phyloP scores from a whole-genome alignment of 352 stramenopile species.

The Plasmopara viticola region DNA sequence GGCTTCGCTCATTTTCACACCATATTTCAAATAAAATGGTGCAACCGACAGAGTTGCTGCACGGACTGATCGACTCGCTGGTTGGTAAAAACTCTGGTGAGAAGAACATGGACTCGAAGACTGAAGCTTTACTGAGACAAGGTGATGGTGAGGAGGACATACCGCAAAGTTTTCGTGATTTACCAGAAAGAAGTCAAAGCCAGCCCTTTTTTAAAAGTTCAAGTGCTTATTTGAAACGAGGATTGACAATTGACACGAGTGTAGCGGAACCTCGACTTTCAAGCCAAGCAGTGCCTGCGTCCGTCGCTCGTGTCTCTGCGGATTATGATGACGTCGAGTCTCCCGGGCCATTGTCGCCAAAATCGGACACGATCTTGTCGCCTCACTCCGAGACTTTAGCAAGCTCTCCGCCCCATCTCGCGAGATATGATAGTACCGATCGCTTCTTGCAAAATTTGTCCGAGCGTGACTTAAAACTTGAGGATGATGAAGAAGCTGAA shows the following conservation, averaged over 20 bases:
- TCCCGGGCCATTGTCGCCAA: constrained; percentile 44
- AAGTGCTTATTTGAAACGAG: constrained; percentile 23
- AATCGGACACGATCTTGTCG: constrained; percentile 48
- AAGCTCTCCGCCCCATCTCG: constrained; percentile 44
- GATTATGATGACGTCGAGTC: constrained; percentile 22
- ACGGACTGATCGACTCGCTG: constrained; percentile 64
- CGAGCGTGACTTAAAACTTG: constrained; percentile 66
- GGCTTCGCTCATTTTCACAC: constrained; percentile 67
- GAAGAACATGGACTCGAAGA: constrained; percentile 24
- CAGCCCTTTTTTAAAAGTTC: constrained; percentile 34
- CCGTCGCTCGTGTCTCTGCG: constrained; percentile 12
- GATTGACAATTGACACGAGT: constrained; percentile 44
- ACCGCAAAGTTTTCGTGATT: constrained; percentile 15
- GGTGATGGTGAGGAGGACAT: constrained; percentile 15
- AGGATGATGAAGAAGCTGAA: constrained; percentile 44
- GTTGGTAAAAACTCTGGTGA: constrained; percentile 51
- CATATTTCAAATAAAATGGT: constrained; percentile 62
- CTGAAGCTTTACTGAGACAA: constrained; percentile 33
- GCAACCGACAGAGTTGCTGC: constrained; percentile 57
- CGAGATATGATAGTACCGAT: constrained; percentile 74
- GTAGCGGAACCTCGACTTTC: constrained; percentile 8
- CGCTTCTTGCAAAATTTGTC: constrained; percentile 60
- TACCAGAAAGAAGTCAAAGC: constrained; percentile 33
- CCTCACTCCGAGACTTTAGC: constrained; percentile 53
- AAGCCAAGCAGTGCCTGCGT: constrained; percentile 10